Base-by-base conservation (phyloP, 805 yeast species). In the Pichia insulana region DNA sequence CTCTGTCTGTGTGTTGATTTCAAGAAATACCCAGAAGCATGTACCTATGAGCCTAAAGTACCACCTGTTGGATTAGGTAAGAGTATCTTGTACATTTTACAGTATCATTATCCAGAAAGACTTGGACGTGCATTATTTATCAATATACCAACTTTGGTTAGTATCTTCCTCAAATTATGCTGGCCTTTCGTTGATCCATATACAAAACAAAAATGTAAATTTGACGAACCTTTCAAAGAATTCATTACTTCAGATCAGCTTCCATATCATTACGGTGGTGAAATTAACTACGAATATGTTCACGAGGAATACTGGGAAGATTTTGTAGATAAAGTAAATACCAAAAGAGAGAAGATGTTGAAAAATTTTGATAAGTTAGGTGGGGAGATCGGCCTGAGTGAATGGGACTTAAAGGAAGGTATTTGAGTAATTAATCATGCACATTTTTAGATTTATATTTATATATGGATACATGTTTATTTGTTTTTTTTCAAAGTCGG, bases 31-130 rank as follows among this genome's bases (percentile, higher is more conserved):
- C 83, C 86, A 43, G 71, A 67, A 60, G 56, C 63, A 2, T 51
- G 55, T 16, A 44, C 52, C 12, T 50, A 55, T 26, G 63, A 58
- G 33, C 57, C 63, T 54, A 73, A 62, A 39, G 76, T 70, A 59
- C 97, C 97, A 6, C 81, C 95, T 2, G 73, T 90, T 34, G 73
- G 82, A 37, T 80, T 78, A 18, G 97, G 96, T 30, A 82, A 90
- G 58, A 94, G 87, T 61, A 96, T 90, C 25, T 69, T 92, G 51
- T 81, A 81, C 60, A 92, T 92, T 56, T 67, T 92, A 54, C 98
- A 92, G 65, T 88, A 94, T 31, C 98, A 92, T 64, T 92, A 92
- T 59, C 98, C 98, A 7, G 98, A 92, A 61, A 76, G 98, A 54
- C 71, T 92, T 46, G 98, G 98, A 20, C 77, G 83, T 57, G 97